Base-by-base conservation (phyloP, 805 yeast species). In the Cyberlindnera lachancei region DNA sequence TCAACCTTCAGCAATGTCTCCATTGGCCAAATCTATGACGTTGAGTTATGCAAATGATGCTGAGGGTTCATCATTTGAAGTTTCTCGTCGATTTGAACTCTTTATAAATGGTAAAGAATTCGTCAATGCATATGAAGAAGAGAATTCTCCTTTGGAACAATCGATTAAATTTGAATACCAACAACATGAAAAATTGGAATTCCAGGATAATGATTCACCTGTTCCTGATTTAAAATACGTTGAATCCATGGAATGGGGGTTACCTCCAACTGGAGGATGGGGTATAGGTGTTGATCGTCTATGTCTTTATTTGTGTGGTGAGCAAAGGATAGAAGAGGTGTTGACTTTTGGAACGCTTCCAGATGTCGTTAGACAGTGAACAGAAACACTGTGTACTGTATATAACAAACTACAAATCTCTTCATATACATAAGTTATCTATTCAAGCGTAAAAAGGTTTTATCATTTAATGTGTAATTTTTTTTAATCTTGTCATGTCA, bases 241-340 rank as follows among this genome's bases (percentile, higher is more conserved):
- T 1, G 67, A 71, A 26, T 72, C 79, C 12, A 77, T 92, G 88
- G 90, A 85, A 51, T 84, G 79, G 69, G 97, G 95, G 2, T 70
- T 92, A 61, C 96, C 97, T 4, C 98, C 98, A 1, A 90, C 96
- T 4, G 97, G 95, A 3, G 99, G 99, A 0, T 84, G 96, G 84
- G 99, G 98, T 1, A 61, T 94, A 38, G 99, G 99, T 0, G 68
- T 92, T 15, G 99, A 92, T 51, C 58, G 99, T 33, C 56, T 92
- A 23, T 76, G 79, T 32, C 86, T 90, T 96, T 55, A 85, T 14
- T 59, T 90, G 20, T 68, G 81, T 4, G 78, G 73, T 0, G 58
- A 69, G 25, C 61, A 61, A 15, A 63, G 95, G 18, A 87, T 92
- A 13, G 90, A 80, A 33, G 72, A 73, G 10, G 94, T 86, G 1